Evolutionary conservation across 2,329 filamentous ascomycete genomes (phyloP), one percentile per base, ranked within the genome.

Genomic region (Xylariaceae sp.): DNA sequence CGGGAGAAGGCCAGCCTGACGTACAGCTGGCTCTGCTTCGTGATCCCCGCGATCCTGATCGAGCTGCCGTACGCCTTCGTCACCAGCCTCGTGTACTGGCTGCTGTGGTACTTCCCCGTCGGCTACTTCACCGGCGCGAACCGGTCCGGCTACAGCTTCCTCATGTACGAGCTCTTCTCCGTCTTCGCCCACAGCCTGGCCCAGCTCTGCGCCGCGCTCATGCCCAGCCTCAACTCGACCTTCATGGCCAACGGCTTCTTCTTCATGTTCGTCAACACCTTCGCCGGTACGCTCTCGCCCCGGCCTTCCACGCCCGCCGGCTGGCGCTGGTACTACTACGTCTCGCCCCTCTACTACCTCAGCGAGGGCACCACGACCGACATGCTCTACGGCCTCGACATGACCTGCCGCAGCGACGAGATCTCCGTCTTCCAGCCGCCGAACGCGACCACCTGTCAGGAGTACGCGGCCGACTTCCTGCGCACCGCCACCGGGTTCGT

Each of bases 1-100:
- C 74, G 85, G 8, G 86, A 92, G 58, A 73, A 79, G 34, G 84
- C 75, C 12, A 76, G 81, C 11, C 86, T 85, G 56, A 85, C 88
- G 17, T 90, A 90, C 62, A 80, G 76, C 5, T 88, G 84, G 84
- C 61, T 73, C 12, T 80, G 82, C 0, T 86, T 85, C 61, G 72
- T 76, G 0, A 77, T 76, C 2, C 79, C 74, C 0, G 71, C 74
- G 2, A 71, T 88, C 9, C 48, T 86, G 1, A 78, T 76, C n/a
- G 85, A 88, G 59, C 67, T 88, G 0, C 85, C 84, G 0, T 86
- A 85, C 49, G 72, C 74, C 0, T 63, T 87, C 11, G 55, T 85
- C 3, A 76, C 78, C 1, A 82, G 78, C 0, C 74, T 71, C 0
- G 54, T 85, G 13, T 85, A 82, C 63, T 85, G 61, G 70, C 43